Percentiles rank a stretch among this genome's conserved stretches.
phyloP scores from a whole-genome alignment of 306 rosid species.

The Amphicarpaea edgeworthii region DNA sequence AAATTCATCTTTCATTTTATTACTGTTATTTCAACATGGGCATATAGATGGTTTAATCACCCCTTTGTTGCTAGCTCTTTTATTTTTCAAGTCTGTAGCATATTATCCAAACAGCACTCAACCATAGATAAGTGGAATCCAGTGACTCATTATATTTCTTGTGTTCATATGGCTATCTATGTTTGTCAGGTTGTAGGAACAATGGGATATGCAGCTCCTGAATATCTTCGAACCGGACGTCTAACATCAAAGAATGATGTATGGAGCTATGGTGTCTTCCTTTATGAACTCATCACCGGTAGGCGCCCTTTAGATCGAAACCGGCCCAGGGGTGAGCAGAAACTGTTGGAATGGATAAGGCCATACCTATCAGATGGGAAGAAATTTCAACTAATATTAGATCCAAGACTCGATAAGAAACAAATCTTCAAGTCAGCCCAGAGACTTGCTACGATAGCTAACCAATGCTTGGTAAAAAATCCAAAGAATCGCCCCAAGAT shows the following conservation, averaged over 20 bases:
- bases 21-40: conserved; percentile 37
- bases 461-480: conserved; percentile 76
- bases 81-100: conserved; percentile 30
- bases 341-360: conserved; percentile 90
- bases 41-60: conserved; percentile 1
- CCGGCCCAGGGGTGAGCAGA: conserved; percentile 91
- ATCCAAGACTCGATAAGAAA: conserved; percentile 86
- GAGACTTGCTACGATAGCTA: conserved; percentile 77
- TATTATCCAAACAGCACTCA: conserved; percentile 19
- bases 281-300: conserved; percentile 92
- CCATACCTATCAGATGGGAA: conserved; percentile 77
- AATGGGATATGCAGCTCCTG: conserved; percentile 97
- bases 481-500: conserved; percentile 95
- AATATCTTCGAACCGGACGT: conserved; percentile 93
- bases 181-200: conserved; percentile 93
- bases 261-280: conserved; percentile 97
- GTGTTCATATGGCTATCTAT: conserved; percentile 46
- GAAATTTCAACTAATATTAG: conserved; percentile 83
- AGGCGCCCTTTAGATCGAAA: conserved; percentile 89
- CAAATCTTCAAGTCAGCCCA: conserved; percentile 71
- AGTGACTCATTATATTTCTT: conserved; percentile 16
- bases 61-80: conserved; percentile 24
- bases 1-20: conserved; percentile 1
- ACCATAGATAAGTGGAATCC: conserved; percentile 31
- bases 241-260: conserved; percentile 90